Evolutionary conservation across 2,329 filamentous ascomycete species (phyloP).

Genomic region (Fusarium aywerte): DNA sequence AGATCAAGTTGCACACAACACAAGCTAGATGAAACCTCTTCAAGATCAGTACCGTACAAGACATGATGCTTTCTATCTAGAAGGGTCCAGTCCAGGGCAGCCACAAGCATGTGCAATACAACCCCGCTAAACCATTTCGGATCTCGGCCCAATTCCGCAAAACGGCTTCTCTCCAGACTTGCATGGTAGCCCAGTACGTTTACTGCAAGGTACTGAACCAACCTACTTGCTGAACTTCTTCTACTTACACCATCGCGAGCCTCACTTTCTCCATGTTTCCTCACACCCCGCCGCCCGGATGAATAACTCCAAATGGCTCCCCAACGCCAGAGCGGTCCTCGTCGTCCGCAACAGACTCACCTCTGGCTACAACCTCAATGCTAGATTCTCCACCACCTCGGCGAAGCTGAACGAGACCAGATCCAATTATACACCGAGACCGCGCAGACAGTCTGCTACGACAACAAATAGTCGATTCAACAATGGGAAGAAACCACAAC

Average conservation of each 20-base stretch:
- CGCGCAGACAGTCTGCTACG: not conserved
- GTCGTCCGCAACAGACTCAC: conserved; percentile 21
- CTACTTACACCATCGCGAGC: not conserved
- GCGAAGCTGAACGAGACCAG: not conserved
- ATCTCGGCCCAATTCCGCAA: conserved; percentile 22
- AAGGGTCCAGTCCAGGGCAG: not conserved
- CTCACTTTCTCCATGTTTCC: conserved; percentile 30
- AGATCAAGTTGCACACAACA: too few species aligned
- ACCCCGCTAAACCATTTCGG: conserved; percentile 36
- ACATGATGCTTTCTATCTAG: conserved; percentile 9
- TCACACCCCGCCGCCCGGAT: conserved; percentile 42
- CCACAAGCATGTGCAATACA: not conserved
- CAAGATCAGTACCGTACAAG: not conserved
- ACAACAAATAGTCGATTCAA: not conserved
- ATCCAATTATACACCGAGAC: not conserved
- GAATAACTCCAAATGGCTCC: conserved; percentile 47
- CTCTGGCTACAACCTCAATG: not conserved
- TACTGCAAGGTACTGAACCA: not conserved
- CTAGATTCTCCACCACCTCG: not conserved
- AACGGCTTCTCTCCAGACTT: not conserved
- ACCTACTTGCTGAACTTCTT: not conserved
- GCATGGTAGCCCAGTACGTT: not conserved
- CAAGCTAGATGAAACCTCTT: too few species aligned
- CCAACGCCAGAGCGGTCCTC: conserved; percentile 39
- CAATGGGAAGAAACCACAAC: not conserved